A percentile compares a stretch with the other conserved stretches of the same genome.
phyloP scores from a whole-genome alignment of 208 protist genomes.

The Lotmaria passim region DNA sequence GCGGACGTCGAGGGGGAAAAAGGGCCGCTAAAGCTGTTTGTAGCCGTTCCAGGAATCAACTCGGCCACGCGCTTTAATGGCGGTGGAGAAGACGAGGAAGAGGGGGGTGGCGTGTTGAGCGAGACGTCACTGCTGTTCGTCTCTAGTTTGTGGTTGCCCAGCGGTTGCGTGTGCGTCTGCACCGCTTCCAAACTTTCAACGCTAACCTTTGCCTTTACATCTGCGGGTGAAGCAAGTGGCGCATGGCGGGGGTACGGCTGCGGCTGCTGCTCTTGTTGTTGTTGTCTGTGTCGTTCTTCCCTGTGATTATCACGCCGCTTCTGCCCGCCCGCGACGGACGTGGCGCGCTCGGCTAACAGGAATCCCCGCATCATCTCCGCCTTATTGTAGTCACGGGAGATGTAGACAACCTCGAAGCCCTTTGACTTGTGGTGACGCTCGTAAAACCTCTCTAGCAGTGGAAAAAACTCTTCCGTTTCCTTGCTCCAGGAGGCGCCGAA shows the following conservation, averaged over 20 bases:
- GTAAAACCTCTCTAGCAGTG: slow-evolving; percentile 35
- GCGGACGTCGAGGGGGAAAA: background rate
- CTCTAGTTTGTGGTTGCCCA: too few relatives aligned
- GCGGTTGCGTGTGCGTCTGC: too few relatives aligned
- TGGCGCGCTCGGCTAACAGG: slow-evolving; percentile 13
- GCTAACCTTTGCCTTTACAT: too few relatives aligned
- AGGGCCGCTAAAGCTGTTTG: slow-evolving; percentile 8
- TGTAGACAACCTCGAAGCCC: slow-evolving; percentile 31
- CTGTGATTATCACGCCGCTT: slow-evolving; percentile 3
- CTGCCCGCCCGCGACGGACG: background rate
- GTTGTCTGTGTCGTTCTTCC: background rate
- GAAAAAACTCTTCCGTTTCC: slow-evolving; percentile 25
- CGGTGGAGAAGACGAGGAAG: slow-evolving; percentile 10
- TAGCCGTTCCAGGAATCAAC: slow-evolving; percentile 10
- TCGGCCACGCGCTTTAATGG: slow-evolving; percentile 31
- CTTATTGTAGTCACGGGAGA: slow-evolving; percentile 32
- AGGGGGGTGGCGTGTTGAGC: background rate
- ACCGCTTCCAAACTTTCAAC: too few relatives aligned
- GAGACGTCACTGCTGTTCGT: too few relatives aligned
- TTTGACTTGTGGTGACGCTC: slow-evolving; percentile 26
- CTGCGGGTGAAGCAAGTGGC: background rate
- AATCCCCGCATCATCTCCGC: slow-evolving; percentile 31
- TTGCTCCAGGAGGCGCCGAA: slow-evolving; percentile 39
- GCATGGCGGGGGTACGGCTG: background rate
- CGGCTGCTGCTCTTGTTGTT: background rate